Base-by-base conservation (phyloP, 352 stramenopile genomes). In the Blastocystis hominis region DNA sequence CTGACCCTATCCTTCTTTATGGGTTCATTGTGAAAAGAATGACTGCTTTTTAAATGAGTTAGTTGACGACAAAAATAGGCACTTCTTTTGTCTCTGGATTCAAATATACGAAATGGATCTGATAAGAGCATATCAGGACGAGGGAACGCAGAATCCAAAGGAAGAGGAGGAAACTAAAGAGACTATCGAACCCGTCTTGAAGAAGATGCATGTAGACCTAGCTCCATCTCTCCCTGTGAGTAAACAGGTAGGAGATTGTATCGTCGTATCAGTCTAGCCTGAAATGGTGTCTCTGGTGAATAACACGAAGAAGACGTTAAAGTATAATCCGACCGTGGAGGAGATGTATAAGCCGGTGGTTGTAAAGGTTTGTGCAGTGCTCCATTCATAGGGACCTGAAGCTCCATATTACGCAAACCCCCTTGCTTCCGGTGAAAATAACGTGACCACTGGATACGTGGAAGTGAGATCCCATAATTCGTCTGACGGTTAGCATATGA, bases 91-190 rank as follows among this genome's bases (percentile, higher is more conserved):
- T 59, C 50, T n/a, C 50, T 75, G 20, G 46, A 0, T 55, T 75
- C 40, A 75, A 54, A 75, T 38, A 55, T 42, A 55, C 24, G 13
- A 17, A 76, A 80, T 86, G 76, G 76, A 86, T 86, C 24, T 76
- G n/a, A 76, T 86, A 47, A 36, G 77, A 75, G 76, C 54, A 47
- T 86, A 86, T 36, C 68, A 44, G 76, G 76, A 86, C 50, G 76
- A 86, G n/a, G 63, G 44, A 10, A 24, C 40, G 7, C 34, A 72
- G 2, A 30, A n/a, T 3, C 20, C 40, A n/a, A 76, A 86, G 63
- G n/a, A 38, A 36, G 38, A 17, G 3, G 63, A 76, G 13, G 63
- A 54, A 46, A 2, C 40, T 69, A 54, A 86, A 7, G 5, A 38
- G 15, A 10, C 56, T n/a, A 42, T 47, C 24, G 44, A 80, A 24